These are phyloP conservation scores for Mortierella hygrophila DNA, from an alignment of 192 early-diverging fungal genomes.

Conservation along the genomic window DNA sequence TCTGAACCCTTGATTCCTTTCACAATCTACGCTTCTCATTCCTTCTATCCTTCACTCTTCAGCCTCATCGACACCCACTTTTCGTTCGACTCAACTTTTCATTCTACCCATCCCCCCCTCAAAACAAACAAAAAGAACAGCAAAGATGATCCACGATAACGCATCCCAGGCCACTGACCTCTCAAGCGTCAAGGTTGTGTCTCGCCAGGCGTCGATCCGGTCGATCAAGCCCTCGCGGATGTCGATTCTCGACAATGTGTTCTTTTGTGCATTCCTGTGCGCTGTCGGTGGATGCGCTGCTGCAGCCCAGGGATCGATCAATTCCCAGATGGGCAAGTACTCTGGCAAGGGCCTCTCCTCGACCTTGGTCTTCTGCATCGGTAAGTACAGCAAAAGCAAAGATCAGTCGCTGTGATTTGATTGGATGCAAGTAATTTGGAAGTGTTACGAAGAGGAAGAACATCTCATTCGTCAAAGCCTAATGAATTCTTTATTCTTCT, in stretches of 20 bases:
- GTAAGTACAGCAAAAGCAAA: background rate
- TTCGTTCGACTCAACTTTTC: too few relatives aligned
- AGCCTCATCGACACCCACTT: background rate
- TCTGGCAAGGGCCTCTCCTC: constrained; percentile 52
- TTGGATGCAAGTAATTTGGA: background rate
- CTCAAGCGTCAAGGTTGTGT: constrained; percentile 30
- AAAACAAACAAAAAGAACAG: background rate
- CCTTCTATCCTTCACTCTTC: background rate
- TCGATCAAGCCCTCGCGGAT: constrained; percentile 33
- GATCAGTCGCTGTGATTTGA: background rate
- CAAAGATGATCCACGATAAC: constrained; percentile 22
- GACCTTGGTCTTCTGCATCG: constrained; percentile 30
- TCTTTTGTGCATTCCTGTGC: constrained; percentile 48
- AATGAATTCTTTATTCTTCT: constrained; percentile 1
- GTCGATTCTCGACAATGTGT: constrained; percentile 49
- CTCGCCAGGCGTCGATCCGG: constrained; percentile 34
- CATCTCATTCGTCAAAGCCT: background rate
- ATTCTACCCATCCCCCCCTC: background rate
- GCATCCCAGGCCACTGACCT: constrained; percentile 34
- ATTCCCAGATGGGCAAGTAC: constrained; percentile 35
- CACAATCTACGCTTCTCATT: background rate
- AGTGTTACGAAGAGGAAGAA: background rate
- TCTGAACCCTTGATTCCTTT: background rate
- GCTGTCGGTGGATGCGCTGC: constrained; percentile 49
- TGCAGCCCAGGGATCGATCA: constrained; percentile 49